phyloP scores from a whole-genome alignment of 2,329 filamentous ascomycete genomes.

The Blumeria hordei region DNA sequence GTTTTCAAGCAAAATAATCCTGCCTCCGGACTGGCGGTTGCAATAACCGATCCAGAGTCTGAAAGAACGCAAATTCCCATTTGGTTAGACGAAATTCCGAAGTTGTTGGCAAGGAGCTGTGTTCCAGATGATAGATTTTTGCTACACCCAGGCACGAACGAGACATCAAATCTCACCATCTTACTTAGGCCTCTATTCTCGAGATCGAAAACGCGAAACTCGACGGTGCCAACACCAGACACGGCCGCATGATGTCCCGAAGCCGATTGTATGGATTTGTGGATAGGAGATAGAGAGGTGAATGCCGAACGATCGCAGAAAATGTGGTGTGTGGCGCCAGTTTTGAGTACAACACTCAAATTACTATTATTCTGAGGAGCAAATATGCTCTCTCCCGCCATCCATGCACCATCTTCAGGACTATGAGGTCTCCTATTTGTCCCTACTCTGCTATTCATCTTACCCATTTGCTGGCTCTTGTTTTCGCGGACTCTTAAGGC shows the following conservation, averaged over 20 bases:
- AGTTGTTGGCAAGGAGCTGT: neutral
- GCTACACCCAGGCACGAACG: neutral
- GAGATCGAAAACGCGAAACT: neutral
- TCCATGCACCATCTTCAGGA: neutral
- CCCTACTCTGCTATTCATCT: no score
- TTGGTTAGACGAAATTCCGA: no score
- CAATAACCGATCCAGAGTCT: no score
- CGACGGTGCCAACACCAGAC: neutral
- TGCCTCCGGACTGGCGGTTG: no score
- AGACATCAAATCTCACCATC: neutral
- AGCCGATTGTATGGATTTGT: neutral
- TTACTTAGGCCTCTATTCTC: neutral
- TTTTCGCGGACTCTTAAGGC: no score
- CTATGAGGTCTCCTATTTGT: no score
- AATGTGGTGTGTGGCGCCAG: neutral
- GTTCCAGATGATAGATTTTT: neutral
- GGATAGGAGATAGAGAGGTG: neutral
- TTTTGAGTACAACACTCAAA: neutral
- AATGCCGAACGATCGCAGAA: neutral
- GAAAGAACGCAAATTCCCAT: no score
- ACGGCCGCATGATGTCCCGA: neutral
- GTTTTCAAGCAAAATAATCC: no score
- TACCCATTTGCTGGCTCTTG: no score
- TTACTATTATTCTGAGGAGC: no score
- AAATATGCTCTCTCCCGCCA: neutral